Evolutionary conservation across 345 rosid genomes (phyloP).

Genomic region (Zanthoxylum bungeanum): DNA sequence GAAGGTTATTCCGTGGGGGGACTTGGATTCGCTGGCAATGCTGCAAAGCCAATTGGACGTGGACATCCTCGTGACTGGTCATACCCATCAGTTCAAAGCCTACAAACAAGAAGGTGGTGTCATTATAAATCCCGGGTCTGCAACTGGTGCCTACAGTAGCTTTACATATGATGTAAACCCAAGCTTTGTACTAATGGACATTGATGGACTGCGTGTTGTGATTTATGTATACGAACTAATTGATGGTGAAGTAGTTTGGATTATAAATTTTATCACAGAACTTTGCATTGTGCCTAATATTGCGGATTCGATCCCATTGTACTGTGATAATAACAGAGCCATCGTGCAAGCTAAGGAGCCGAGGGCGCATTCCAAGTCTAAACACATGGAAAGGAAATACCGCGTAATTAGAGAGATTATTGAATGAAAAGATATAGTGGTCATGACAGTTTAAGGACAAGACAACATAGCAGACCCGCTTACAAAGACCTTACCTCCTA

Average conservation of each 20-base stretch:
- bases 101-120: slow-evolving; percentile 47
- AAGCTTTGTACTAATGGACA: slow-evolving; percentile 45
- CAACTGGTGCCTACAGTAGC: slow-evolving; percentile 45
- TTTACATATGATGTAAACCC: slow-evolving; percentile 39
- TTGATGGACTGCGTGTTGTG: slow-evolving; percentile 38
- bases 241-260: slow-evolving; percentile 33
- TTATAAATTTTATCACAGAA: too few relatives aligned
- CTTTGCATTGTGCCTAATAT: too few relatives aligned
- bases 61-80: slow-evolving; percentile 42
- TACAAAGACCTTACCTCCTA: too few relatives aligned
- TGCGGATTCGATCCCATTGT: too few relatives aligned
- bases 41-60: slow-evolving; percentile 44
- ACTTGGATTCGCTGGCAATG: slow-evolving; percentile 39
- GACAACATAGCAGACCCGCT: too few relatives aligned
- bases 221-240: slow-evolving; percentile 35
- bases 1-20: slow-evolving; percentile 43
- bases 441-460: too few relatives aligned
- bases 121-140: slow-evolving; percentile 41
- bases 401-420: too few relatives aligned
- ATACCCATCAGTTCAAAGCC: slow-evolving; percentile 43
- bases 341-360: too few relatives aligned
- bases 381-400: too few relatives aligned
- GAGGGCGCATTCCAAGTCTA: too few relatives aligned
- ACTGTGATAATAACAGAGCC: too few relatives aligned
- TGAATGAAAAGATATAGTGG: too few relatives aligned